Evolutionary conservation across 2,329 filamentous ascomycete species (phyloP), one percentile per base, ranked within the genome.

Genomic region (Cladorrhinum sp.): DNA sequence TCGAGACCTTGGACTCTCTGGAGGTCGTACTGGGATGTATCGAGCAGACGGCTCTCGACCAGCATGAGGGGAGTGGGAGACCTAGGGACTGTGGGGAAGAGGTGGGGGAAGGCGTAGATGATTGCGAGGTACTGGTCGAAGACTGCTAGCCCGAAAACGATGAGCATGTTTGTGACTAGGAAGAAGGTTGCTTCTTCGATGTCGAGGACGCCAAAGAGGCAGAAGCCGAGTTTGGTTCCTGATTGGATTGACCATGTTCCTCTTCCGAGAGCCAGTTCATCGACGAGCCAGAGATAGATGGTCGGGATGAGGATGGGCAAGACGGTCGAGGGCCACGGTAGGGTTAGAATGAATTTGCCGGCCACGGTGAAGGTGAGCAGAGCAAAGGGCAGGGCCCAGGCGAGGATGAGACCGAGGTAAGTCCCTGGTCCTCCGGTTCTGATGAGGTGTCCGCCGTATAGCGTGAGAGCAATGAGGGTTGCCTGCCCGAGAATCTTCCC

Each of bases 121-220:
- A 92, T 80, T 1, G 88, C 85, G 36, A 90, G 69, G 3, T 85
- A 86, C 68, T 90, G 85, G 72, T 92, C 89, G 65, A 90, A 87
- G 0, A 88, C 86, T 1, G 86, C 76, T 23, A 89, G 75, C 1
- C 89, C 89, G 69, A 88, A 86, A 0, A 91, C 86, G 59, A 92
- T 86, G 20, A 92, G 74, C 0, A 76, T 77, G 70, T 92, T 92
- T 1, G 88, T 91, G 3, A 83, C 73, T 3, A 91, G 75, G 72
- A 92, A 92, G 76, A 92, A 92, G 7, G 88, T 66, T 0, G 88
- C 88, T 71, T 92, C 89, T 74, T 92, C 89, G 20, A 91, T 78
- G 55, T 92, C 89, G 28, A 92, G 73, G 6, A 81, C 81, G 1
- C 83, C 80, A 81, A 86, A 91, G 0, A 91, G 65, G 53, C 85